Evolutionary conservation across 1,139 yeast species (phyloP).

Genomic region (Pichia sp.): DNA sequence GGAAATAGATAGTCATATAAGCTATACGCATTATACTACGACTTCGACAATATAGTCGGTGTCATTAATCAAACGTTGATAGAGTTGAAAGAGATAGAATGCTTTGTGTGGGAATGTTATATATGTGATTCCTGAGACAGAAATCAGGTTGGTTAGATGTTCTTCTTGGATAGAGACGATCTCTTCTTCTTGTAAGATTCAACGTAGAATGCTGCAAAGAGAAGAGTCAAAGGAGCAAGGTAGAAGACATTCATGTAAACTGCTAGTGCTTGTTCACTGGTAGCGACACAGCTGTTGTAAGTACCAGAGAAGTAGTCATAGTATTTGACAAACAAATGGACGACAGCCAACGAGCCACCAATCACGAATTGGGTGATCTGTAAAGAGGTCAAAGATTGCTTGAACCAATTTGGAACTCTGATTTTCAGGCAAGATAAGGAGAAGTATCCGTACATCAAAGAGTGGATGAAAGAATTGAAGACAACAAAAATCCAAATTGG

Average conservation of each 20-base stretch:
- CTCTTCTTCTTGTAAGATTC: constrained; percentile 42
- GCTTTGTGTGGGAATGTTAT: too few species aligned
- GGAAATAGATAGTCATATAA: too few species aligned
- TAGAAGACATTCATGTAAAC: constrained; percentile 56
- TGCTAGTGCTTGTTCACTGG: constrained; percentile 60
- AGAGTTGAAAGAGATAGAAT: too few species aligned
- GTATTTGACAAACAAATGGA: constrained; percentile 57
- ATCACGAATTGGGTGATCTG: constrained; percentile 65
- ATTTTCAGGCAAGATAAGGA: constrained; percentile 56
- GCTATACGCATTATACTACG: too few species aligned
- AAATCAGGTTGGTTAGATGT: too few species aligned
- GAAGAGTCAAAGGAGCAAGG: constrained; percentile 62
- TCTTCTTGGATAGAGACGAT: constrained; percentile 7
- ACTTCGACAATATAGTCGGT: too few species aligned
- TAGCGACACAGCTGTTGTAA: constrained; percentile 47
- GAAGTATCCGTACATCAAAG: constrained; percentile 71
- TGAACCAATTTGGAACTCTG: constrained; percentile 51
- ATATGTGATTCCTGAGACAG: too few species aligned
- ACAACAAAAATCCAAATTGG: constrained; percentile 81
- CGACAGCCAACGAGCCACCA: constrained; percentile 62
- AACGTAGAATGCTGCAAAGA: constrained; percentile 64
- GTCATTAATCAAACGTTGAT: too few species aligned
- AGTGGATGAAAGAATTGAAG: constrained; percentile 70
- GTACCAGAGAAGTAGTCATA: constrained; percentile 41
- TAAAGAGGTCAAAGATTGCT: constrained; percentile 56